Percentiles rank a stretch among this genome's conserved stretches.
phyloP scores from a whole-genome alignment of 2,329 filamentous ascomycete species.

The Pseudogymnoascus sp. region DNA sequence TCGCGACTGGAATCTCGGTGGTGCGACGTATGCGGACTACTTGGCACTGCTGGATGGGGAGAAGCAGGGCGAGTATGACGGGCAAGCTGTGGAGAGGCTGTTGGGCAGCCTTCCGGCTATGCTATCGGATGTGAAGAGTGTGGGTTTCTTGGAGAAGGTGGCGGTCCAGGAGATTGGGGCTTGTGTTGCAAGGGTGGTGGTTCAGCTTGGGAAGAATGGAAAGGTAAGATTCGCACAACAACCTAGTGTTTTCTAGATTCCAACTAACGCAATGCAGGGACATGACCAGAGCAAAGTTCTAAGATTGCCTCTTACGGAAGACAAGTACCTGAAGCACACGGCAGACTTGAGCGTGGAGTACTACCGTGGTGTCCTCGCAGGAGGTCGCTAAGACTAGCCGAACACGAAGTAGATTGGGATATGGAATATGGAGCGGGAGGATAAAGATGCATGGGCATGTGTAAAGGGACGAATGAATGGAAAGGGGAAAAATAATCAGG shows the following conservation, averaged over 20 bases:
- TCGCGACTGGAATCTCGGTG: conserved; percentile 68
- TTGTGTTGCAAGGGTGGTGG: conserved; percentile 59
- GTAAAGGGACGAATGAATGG: conserved; percentile 7
- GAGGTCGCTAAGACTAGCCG: conserved; percentile 9
- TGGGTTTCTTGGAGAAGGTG: conserved; percentile 52
- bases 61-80: conserved; percentile 33
- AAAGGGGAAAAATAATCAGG: background rate
- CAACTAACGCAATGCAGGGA: conserved; percentile 29
- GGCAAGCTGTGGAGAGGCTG: conserved; percentile 47
- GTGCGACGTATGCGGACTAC: conserved; percentile 66
- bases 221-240: conserved; percentile 39
- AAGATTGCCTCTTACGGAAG: conserved; percentile 60
- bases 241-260: background rate
- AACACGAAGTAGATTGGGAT: background rate
- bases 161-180: conserved; percentile 77
- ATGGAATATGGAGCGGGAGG: background rate
- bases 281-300: conserved; percentile 42
- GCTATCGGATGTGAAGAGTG: conserved; percentile 23
- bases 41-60: conserved; percentile 42
- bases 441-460: conserved; percentile 6
- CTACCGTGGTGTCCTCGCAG: conserved; percentile 37
- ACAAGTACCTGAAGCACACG: conserved; percentile 62
- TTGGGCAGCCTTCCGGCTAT: conserved; percentile 48
- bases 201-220: conserved; percentile 46
- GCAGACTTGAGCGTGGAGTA: conserved; percentile 61